Evolutionary conservation across 768 basidiomycete genomes (phyloP), one percentile per base, ranked within the genome.

Genomic region (Boletellus ananas): DNA sequence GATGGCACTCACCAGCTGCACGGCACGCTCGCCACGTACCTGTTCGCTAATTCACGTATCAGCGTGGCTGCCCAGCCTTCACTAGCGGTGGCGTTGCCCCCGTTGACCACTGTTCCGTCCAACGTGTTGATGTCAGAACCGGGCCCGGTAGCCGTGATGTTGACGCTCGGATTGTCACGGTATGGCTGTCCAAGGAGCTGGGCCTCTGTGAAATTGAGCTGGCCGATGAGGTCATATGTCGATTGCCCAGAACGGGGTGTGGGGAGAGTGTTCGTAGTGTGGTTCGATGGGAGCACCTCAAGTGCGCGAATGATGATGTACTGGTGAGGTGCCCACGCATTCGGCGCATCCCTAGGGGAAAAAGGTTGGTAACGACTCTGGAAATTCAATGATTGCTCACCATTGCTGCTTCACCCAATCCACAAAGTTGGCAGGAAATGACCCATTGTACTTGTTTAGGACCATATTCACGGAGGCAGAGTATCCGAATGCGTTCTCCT

Each of bases 291-390:
- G 14, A 97, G 72, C 11, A 81, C 78, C 34, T 78, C 76, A 34
- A 97, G 79, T 0, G 93, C 92, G 49, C 85, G 74, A 39, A 95
- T 76, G 21, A 80, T 70, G 55, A 95, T 88, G 66, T 91, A 85
- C 55, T 87, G 87, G 59, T 90, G 87, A 9, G 88, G 86, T 14
- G 89, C 89, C 92, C 91, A 96, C 2, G 85, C 68, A 59, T 93
- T 93, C n/a, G 92, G 91, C 21, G 85, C 79, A 61, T 90, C 88
- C 87, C 85, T 87, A 27, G 46, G 20, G 18, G 2, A n/a, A 34
- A 27, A 17, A 21, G 1, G 25, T 56, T 45, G 45, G 20, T 16
- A n/a, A 29, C 20, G 12, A 34, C 11, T 17, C 21, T n/a, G 18
- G 40, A 34, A 34, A 43, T 18, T 13, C 34, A 29, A 12, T 10